Evolutionary conservation across 2,329 filamentous ascomycete genomes (phyloP).

Genomic region (Mycosphaerella sp.): DNA sequence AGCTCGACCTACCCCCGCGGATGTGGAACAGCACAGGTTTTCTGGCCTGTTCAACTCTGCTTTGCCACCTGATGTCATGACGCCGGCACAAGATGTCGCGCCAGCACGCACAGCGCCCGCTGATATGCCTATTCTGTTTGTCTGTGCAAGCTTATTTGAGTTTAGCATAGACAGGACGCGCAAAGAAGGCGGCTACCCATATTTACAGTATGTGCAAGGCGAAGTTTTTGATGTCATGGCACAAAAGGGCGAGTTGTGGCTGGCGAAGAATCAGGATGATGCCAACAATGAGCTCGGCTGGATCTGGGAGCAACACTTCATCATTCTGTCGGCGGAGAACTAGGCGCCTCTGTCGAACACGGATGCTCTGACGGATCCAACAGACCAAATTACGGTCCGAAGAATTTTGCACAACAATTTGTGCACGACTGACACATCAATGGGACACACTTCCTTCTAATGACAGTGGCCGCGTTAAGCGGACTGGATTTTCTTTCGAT

Average conservation of each 20-base stretch:
- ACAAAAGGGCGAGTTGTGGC: slow-evolving; percentile 95
- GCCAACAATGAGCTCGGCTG: slow-evolving; percentile 72
- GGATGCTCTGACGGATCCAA: background rate
- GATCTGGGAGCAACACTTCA: slow-evolving; percentile 99
- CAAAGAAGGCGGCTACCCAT: slow-evolving; percentile 89
- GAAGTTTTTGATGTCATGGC: slow-evolving; percentile 73
- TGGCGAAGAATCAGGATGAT: slow-evolving; percentile 96
- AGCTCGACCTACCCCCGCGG: slow-evolving; percentile 22
- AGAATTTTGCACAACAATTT: background rate
- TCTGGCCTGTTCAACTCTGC: slow-evolving; percentile 33
- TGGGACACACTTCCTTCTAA: background rate
- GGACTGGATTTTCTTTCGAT: slow-evolving; percentile 1
- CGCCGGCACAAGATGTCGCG: slow-evolving; percentile 8
- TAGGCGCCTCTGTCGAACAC: background rate
- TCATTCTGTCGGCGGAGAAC: slow-evolving; percentile 27
- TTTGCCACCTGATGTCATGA: slow-evolving; percentile 26
- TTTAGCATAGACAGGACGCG: slow-evolving; percentile 94
- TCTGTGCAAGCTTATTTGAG: slow-evolving; percentile 90
- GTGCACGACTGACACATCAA: background rate
- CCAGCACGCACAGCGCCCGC: slow-evolving; percentile 19
- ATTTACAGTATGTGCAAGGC: slow-evolving; percentile 89
- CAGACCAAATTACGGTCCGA: background rate
- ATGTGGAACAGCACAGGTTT: slow-evolving; percentile 24
- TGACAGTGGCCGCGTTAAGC: background rate
- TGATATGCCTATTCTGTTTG: slow-evolving; percentile 61